These are phyloP conservation scores for Calonectria pauciramosa DNA, from an alignment of 2,329 filamentous ascomycete species.

Conservation along the genomic window DNA sequence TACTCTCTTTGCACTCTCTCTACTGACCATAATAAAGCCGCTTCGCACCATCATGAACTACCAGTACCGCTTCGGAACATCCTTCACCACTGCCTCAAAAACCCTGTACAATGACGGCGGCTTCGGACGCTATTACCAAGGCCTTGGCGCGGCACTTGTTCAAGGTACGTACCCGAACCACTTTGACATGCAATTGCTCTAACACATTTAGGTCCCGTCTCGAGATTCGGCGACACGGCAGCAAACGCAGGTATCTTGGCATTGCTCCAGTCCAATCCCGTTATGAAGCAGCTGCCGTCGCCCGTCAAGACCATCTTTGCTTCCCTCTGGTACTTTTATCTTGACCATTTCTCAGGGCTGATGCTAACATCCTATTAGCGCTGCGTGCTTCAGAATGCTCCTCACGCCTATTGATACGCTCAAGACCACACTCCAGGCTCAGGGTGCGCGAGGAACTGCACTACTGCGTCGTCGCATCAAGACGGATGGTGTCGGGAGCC, in stretches of 20 bases:
- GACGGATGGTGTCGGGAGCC: slow-evolving; percentile 58
- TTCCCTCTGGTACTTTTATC: slow-evolving; percentile 54
- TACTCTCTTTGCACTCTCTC: rapidly evolving
- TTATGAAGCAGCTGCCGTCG: slow-evolving; percentile 58
- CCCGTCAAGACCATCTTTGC: slow-evolving; percentile 61
- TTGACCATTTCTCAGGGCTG: rapidly evolving
- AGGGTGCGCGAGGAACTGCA: slow-evolving; percentile 57
- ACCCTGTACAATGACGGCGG: slow-evolving; percentile 60
- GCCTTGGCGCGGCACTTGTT: slow-evolving; percentile 59
- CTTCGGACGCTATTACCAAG: slow-evolving; percentile 60
- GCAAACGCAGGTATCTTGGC: slow-evolving; percentile 65
- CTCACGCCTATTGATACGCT: slow-evolving; percentile 63
- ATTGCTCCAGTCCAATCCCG: slow-evolving; percentile 60
- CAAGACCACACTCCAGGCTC: slow-evolving; percentile 65
- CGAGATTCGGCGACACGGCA: slow-evolving; percentile 63
- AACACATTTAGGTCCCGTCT: slow-evolving; percentile 54
- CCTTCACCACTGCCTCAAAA: slow-evolving; percentile 54
- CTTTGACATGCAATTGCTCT: not conserved
- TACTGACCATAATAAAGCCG: slow-evolving; percentile 48
- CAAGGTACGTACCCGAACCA: slow-evolving; percentile 52
- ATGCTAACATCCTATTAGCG: slow-evolving; percentile 46
- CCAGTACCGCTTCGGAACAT: slow-evolving; percentile 61
- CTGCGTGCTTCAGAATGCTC: slow-evolving; percentile 61
- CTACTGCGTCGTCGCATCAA: slow-evolving; percentile 60
- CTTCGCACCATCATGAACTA: slow-evolving; percentile 66